Percentiles rank a stretch among this genome's conserved stretches.
These are phyloP conservation scores for Aspergillus funiculosus DNA, from an alignment of 495 filamentous ascomycete species.

Conservation along the genomic window DNA sequence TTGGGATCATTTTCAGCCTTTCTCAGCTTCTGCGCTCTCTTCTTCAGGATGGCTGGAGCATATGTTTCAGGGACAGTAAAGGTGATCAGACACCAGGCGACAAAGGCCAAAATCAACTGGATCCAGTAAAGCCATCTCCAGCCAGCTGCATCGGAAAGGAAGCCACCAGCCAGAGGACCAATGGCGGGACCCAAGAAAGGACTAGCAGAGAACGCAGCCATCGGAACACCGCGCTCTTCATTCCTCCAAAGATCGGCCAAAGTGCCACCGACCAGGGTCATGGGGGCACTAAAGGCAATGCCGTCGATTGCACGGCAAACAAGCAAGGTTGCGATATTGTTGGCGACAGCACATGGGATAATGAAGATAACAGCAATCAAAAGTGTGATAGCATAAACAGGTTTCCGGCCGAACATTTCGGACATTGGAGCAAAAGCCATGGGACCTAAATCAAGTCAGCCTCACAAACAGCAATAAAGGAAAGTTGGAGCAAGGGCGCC, in stretches of 20 bases:
- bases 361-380: constrained; percentile 66
- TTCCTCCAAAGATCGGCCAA: constrained; percentile 75
- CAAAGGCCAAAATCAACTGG: constrained; percentile 62
- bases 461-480: not conserved
- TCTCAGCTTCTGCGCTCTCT: constrained; percentile 61
- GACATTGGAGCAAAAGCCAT: constrained; percentile 76
- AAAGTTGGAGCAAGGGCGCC: not conserved
- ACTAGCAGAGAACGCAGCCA: constrained; percentile 79
- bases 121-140: constrained; percentile 90
- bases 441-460: constrained; percentile 44
- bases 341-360: constrained; percentile 68
- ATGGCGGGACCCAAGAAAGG: constrained; percentile 73
- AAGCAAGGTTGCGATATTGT: constrained; percentile 68
- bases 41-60: constrained; percentile 61
- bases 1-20: constrained; percentile 55
- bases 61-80: constrained; percentile 82
- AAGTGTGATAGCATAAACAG: constrained; percentile 55
- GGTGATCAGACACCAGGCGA: constrained; percentile 63
- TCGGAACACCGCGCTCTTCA: constrained; percentile 77
- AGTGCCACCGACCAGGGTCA: constrained; percentile 77
- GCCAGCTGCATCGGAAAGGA: constrained; percentile 57
- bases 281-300: constrained; percentile 76
- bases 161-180: constrained; percentile 70
- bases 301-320: constrained; percentile 70
- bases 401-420: constrained; percentile 62